Base-by-base conservation (phyloP, 1,284 basidiomycete species). In the Agaricales sp. region DNA sequence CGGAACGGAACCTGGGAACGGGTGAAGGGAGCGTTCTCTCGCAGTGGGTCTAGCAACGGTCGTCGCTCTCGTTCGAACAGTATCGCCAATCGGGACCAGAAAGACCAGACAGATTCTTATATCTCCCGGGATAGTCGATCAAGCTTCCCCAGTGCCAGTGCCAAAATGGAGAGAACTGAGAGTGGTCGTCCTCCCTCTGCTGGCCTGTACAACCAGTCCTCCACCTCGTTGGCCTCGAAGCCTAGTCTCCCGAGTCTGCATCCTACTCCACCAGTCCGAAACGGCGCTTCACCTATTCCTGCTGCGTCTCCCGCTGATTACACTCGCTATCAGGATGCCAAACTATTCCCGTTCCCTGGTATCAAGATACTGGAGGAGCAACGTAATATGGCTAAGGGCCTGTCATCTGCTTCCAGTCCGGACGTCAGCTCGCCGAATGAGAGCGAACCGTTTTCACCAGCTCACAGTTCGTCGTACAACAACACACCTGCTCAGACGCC, bases 341-440 rank as follows among this genome's bases (percentile, higher is more conserved):
- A 94, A 62, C 70, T 94, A 18, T 88, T 87, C 62, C 91, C 91
- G 0, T 94, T 94, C 73, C 90, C 91, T 3, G 89, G 87, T 24
- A 83, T 92, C 58, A 74, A 78, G 54, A 77, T 76, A 55, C 71
- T 91, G 25, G 83, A 90, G 61, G 82, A 86, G 59, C 78, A 84
- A 58, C 74, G 79, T 45, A 76, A 73, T 52, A 74, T 78, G 38
- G 71, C 70, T 45, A 75, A 74, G 52, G 75, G 71, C 2, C 61
- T 78, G 43, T 69, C 63, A 62, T 46, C 65, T 61, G 59, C 68
- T 13, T 81, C 81, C 0, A 70, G 76, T 2, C 81, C 81, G 14
- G 83, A 87, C 56, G 61, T 73, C 47, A 61, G 70, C 77, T 46
- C 65, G 70, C 35, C 21, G 72, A 74, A 44, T 67, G 70, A 48